Percentiles rank a stretch among this genome's conserved stretches.
phyloP scores from a whole-genome alignment of 2,329 filamentous ascomycete species.

The Fusarium denticulatum region DNA sequence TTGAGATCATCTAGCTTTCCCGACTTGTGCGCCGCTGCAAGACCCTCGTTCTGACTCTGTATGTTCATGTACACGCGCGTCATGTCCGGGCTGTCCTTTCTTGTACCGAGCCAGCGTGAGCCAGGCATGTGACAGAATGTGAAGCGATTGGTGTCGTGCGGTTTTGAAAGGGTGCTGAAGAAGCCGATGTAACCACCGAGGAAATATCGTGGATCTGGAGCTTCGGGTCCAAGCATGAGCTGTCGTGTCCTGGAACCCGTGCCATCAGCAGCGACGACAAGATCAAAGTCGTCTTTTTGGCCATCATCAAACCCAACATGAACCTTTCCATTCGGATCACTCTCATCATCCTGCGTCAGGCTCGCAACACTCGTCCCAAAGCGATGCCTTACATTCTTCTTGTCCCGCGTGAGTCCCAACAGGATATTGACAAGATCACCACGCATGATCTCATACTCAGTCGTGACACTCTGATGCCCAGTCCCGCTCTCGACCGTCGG shows the following conservation, averaged over 20 bases:
- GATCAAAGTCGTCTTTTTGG: not conserved
- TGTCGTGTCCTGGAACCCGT: constrained; percentile 9
- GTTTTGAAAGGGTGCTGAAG: not conserved
- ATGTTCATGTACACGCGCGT: constrained; percentile 8
- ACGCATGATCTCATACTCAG: constrained; percentile 8
- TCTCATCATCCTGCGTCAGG: constrained; percentile 1
- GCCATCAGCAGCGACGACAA: constrained; percentile 17
- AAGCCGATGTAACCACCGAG: constrained; percentile 30
- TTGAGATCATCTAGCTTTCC: constrained; percentile 8
- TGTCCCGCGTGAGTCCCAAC: not conserved
- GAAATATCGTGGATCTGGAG: constrained; percentile 17
- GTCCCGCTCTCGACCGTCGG: not conserved
- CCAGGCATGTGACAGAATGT: constrained; percentile 3
- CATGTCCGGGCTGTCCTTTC: not conserved
- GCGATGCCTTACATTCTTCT: constrained; percentile 3
- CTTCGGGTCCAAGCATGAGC: constrained; percentile 23
- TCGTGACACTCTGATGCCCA: not conserved
- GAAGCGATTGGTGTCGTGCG: not conserved
- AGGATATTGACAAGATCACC: constrained; percentile 5
- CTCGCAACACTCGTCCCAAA: constrained; percentile 1
- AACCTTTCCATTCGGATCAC: constrained; percentile 1
- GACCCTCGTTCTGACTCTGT: not conserved
- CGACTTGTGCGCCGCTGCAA: constrained; percentile 2
- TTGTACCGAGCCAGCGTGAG: not conserved
- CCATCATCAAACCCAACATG: constrained; percentile 5